Evolutionary conservation across 2,329 filamentous ascomycete genomes (phyloP), one percentile per base, ranked within the genome.

Genomic region (Seiridium cupressi): DNA sequence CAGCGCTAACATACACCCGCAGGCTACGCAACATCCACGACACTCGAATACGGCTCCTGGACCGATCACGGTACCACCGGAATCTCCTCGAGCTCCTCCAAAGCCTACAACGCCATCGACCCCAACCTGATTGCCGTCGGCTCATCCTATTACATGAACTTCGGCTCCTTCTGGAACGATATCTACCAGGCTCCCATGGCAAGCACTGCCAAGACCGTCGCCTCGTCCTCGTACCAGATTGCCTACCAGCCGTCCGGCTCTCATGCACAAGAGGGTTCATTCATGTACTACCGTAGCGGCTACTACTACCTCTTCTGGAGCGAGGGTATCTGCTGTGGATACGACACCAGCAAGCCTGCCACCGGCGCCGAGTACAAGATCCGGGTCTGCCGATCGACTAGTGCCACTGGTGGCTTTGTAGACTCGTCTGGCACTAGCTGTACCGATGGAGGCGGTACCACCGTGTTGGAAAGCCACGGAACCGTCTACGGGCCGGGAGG

Each of bases 121-220:
- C 72, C 77, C 3, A 84, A 83, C 63, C 69, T 87, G 2, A 71
- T 86, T 61, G 67, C 75, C 9, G 76, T 72, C 2, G 74, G 73
- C 42, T 73, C 71, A 11, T 64, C 64, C 2, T 81, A 81, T 64
- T 79, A 80, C 60, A 73, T 88, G 69, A 84, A 79, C 61, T 91
- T 90, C 63, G 89, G 88, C 32, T 89, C 85, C 10, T 91, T 89
- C 79, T 92, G 87, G 87, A 72, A 75, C 5, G 83, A 87, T 67
- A 79, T 91, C 61, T 89, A 84, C 74, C 84, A 86, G 68, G 84
- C 85, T 1, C 69, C 76, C 42, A 80, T 90, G 71, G 69, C 65
- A 42, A 69, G 69, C 38, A 65, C 70, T 2, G 69, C 71, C 6
- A 74, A 70, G 9, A 71, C 68, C 31, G 66, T 67, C 3, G 61